Evolutionary conservation across 257 asterid genomes (phyloP).

Genomic region (Nicotiana sylvestris): DNA sequence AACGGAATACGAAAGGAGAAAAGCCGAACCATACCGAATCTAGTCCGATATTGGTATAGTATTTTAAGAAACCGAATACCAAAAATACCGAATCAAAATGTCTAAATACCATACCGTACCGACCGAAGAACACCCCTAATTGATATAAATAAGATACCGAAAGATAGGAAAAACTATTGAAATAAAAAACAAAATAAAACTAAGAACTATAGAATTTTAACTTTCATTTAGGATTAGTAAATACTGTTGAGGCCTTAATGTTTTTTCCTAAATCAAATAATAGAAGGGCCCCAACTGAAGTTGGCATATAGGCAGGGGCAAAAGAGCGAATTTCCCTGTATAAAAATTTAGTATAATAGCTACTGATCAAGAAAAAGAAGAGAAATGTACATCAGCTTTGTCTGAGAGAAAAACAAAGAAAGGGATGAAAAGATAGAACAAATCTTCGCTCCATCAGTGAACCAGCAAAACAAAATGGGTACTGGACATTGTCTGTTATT

Average conservation of each 20-base stretch:
- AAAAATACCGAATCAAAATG: no score
- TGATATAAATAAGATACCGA: background rate
- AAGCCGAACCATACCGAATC: no score
- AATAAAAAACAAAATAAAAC: background rate
- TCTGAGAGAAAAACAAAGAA: constrained; percentile 1
- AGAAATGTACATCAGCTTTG: background rate
- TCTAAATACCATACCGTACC: no score
- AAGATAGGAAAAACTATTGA: background rate
- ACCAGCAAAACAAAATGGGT: background rate
- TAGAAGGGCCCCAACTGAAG: constrained; percentile 1
- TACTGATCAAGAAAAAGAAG: background rate
- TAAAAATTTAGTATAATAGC: background rate
- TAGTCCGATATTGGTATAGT: no score
- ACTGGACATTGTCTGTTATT: background rate
- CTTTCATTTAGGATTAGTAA: background rate
- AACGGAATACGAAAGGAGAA: no score
- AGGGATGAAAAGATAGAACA: background rate
- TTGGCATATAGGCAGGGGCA: background rate
- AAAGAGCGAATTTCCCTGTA: background rate
- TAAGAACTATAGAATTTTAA: background rate
- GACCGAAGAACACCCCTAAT: no score
- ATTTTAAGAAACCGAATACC: no score
- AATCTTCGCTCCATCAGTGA: background rate
- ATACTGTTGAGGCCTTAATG: background rate
- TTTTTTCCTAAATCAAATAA: background rate